phyloP scores from a whole-genome alignment of 2,329 filamentous ascomycete species.

The Cryphonectria nitschkei region DNA sequence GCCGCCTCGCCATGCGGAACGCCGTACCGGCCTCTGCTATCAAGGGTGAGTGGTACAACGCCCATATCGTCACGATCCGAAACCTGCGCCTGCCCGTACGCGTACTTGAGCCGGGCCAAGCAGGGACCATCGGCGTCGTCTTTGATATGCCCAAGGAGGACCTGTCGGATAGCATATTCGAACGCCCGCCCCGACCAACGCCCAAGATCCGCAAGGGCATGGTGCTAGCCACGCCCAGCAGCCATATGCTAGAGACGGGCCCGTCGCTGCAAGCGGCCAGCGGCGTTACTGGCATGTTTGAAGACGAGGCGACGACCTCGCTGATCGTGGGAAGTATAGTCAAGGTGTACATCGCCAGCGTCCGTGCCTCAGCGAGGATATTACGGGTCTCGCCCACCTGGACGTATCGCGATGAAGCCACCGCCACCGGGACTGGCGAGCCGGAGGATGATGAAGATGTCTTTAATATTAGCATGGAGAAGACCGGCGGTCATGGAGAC shows the following conservation, averaged over 20 bases:
- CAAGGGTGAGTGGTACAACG: conserved; percentile 76
- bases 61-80: conserved; percentile 82
- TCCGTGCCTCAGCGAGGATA: conserved; percentile 80
- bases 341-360: conserved; percentile 85
- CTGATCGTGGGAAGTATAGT: conserved; percentile 71
- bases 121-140: conserved; percentile 83
- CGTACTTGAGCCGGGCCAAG: conserved; percentile 76
- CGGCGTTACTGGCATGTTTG: conserved; percentile 73
- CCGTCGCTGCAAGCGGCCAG: conserved; percentile 66
- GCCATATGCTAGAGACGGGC: conserved; percentile 59
- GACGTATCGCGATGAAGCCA: conserved; percentile 33
- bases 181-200: conserved; percentile 37
- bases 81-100: conserved; percentile 85
- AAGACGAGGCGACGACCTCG: conserved; percentile 62
- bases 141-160: conserved; percentile 50
- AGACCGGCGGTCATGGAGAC: conserved; percentile 40
- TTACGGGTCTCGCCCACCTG: conserved; percentile 51
- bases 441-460: conserved; percentile 55
- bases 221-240: conserved; percentile 70
- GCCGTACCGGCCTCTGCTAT: conserved; percentile 54
- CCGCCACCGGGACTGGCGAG: conserved; percentile 33
- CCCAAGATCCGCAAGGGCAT: conserved; percentile 75
- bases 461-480: conserved; percentile 59
- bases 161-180: conserved; percentile 36
- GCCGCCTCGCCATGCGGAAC: conserved; percentile 56